Conservation (phyloP, 768 basidiomycete genomes). For the Leccinum truebloodii region DNA sequence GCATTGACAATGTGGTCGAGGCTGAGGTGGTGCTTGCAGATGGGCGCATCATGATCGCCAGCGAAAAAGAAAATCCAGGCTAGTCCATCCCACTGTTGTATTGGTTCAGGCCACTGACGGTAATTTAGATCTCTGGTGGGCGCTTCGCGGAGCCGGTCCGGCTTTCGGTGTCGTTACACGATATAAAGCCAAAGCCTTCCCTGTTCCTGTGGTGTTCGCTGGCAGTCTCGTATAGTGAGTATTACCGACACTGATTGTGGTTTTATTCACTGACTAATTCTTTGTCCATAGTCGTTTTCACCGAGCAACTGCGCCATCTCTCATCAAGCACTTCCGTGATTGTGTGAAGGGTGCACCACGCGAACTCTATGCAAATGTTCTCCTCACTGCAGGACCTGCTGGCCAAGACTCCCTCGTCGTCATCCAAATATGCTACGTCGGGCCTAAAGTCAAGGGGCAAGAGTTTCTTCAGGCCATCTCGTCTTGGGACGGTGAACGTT, state of each 20-base stretch:
- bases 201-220: conserved; percentile 88
- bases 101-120: conserved; percentile 1
- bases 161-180: conserved; percentile 83
- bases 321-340: conserved; percentile 91
- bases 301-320: conserved; percentile 79
- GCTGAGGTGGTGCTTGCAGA: conserved; percentile 92
- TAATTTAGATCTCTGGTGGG: conserved; percentile 81
- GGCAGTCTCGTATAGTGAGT: conserved; percentile 91
- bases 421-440: conserved; percentile 90
- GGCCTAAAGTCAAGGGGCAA: conserved; percentile 68
- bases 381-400: conserved; percentile 87
- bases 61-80: conserved; percentile 72
- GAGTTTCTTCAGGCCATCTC: conserved; percentile 83
- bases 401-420: conserved; percentile 84
- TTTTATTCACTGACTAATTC: not conserved
- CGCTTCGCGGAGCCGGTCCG: conserved; percentile 79
- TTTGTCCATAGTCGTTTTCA: conserved; percentile 70
- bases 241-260: conserved; percentile 1
- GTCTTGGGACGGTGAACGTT: conserved; percentile 86
- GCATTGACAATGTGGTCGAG: conserved; percentile 88
- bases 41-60: conserved; percentile 79
- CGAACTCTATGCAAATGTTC: conserved; percentile 86
- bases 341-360: conserved; percentile 88
- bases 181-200: conserved; percentile 88
- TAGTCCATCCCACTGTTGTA: conserved; percentile 16